Conservation (phyloP, 371 early-diverging fungal genomes). For the Mortierella sp. region DNA sequence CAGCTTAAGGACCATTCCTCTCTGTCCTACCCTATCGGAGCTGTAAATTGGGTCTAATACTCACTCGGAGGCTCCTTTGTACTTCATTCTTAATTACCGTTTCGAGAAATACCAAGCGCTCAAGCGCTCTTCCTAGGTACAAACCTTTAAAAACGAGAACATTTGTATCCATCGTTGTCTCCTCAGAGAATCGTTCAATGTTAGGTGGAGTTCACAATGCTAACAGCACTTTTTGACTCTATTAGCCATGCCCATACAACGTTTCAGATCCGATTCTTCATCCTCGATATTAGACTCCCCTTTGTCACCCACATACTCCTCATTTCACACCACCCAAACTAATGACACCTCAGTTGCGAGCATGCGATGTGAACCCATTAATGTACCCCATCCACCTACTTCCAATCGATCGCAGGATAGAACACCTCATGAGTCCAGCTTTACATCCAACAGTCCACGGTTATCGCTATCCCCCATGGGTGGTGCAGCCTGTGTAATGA, state of each 20-base stretch:
- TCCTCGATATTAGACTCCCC: slow-evolving; percentile 26
- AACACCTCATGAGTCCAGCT: slow-evolving; percentile 6
- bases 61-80: no score
- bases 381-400: slow-evolving; percentile 7
- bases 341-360: slow-evolving; percentile 5
- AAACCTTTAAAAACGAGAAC: neutral
- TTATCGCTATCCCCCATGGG: slow-evolving; percentile 38
- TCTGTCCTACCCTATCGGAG: no score
- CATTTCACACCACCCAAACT: neutral
- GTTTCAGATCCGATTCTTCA: slow-evolving; percentile 35
- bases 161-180: neutral
- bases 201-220: neutral
- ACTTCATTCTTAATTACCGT: neutral
- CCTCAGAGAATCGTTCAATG: neutral
- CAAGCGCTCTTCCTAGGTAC: neutral
- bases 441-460: slow-evolving; percentile 21
- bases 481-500: slow-evolving; percentile 46
- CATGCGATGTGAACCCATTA: slow-evolving; percentile 12
- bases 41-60: no score
- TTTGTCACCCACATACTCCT: slow-evolving; percentile 16
- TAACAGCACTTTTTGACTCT: slow-evolving; percentile 4
- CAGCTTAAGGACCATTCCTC: neutral
- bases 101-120: neutral
- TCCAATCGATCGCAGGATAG: slow-evolving; percentile 3
- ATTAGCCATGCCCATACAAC: slow-evolving; percentile 12